Conservation (phyloP, 306 rosid genomes). For the Prinsepia uniflora region DNA sequence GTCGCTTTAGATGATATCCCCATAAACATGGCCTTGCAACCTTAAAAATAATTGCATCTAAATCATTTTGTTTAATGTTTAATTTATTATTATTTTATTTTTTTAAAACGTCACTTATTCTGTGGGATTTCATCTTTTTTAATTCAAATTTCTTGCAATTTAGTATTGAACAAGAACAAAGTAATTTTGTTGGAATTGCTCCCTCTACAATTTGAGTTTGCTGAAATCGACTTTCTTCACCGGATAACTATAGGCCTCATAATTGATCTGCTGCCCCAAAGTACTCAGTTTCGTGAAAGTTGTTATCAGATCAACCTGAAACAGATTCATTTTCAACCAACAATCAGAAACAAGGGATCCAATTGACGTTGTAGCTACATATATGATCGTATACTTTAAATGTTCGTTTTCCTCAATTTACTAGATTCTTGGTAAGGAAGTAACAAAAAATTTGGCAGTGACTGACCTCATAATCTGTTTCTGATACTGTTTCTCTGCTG, state of each 20-base stretch:
- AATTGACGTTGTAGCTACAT: no score
- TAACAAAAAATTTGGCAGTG: not conserved
- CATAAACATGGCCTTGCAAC: no score
- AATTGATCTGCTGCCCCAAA: slow-evolving; percentile 83
- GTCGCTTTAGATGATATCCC: no score
- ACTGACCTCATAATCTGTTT: slow-evolving; percentile 87
- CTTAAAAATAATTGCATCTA: no score
- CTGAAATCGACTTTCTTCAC: slow-evolving; percentile 51
- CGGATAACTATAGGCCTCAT: slow-evolving; percentile 79
- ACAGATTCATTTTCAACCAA: slow-evolving; percentile 21
- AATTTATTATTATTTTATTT: no score
- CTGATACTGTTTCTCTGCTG: slow-evolving; percentile 90
- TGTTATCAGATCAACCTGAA: slow-evolving; percentile 91
- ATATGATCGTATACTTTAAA: no score
- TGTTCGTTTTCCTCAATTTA: no score
- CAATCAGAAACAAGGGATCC: not conserved
- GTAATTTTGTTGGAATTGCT: not conserved
- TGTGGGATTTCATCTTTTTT: not conserved
- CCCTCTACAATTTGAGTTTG: slow-evolving; percentile 70
- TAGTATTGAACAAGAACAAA: no score
- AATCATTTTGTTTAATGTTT: no score
- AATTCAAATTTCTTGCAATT: no score
- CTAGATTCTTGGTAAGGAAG: not conserved
- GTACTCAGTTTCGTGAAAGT: slow-evolving; percentile 71
- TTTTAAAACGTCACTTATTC: no score